Percentiles rank a stretch among this genome's conserved stretches.
These are phyloP conservation scores for Silene noctiflora DNA, from an alignment of 179 eudicot genomes.

Conservation along the genomic window DNA sequence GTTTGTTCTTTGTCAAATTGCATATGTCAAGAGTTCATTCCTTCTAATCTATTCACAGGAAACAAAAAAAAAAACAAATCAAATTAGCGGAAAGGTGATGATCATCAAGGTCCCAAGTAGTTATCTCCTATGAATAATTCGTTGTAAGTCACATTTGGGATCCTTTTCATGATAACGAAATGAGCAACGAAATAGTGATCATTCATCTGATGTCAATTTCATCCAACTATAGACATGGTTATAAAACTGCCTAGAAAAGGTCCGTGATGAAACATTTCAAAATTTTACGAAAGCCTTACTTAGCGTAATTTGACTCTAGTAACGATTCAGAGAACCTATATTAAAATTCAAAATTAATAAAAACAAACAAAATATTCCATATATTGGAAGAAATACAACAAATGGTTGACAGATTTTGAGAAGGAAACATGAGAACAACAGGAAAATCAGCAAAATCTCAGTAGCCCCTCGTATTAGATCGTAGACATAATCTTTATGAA, in stretches of 20 bases:
- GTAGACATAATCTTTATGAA: not conserved
- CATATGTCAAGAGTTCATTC: not conserved
- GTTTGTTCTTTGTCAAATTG: not conserved
- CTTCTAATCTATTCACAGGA: not conserved
- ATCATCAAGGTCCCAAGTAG: not conserved
- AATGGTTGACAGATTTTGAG: not conserved
- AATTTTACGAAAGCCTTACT: conserved; percentile 1
- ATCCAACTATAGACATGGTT: conserved; percentile 6
- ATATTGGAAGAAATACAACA: not conserved
- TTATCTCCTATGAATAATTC: not conserved
- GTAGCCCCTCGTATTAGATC: not conserved
- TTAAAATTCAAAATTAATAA: not conserved
- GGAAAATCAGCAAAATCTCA: conserved; percentile 11
- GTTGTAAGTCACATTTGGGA: not conserved
- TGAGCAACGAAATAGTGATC: not conserved
- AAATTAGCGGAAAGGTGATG: not conserved
- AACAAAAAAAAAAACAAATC: not conserved
- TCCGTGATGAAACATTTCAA: conserved; percentile 23
- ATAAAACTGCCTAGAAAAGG: not conserved
- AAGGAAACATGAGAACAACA: conserved; percentile 6
- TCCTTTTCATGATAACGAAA: not conserved
- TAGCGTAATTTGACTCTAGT: conserved; percentile 17
- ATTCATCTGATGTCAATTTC: conserved; percentile 23
- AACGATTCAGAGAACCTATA: not conserved
- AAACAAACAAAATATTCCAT: not conserved